phyloP scores from a whole-genome alignment of 257 asterid genomes.

The Primulina huaijiensis region DNA sequence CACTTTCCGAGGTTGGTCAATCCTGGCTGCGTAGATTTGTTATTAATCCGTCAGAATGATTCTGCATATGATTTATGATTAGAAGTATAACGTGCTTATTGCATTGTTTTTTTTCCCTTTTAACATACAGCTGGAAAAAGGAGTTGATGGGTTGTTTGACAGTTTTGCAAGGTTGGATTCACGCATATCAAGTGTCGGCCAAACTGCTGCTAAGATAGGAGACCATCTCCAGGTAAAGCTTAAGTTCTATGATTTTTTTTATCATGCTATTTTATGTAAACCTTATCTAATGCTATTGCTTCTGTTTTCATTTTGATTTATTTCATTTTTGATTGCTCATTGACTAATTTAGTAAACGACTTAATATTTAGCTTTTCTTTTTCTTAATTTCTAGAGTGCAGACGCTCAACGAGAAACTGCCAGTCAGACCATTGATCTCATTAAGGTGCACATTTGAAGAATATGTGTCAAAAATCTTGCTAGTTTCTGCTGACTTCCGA shows the following conservation, averaged over 20 bases:
- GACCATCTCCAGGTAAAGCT: slow-evolving; percentile 88
- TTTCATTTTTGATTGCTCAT: slow-evolving; percentile 16
- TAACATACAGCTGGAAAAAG: slow-evolving; percentile 84
- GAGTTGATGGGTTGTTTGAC: slow-evolving; percentile 94
- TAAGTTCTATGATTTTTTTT: not conserved
- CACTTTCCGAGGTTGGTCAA: slow-evolving; percentile 79
- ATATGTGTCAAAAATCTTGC: not conserved
- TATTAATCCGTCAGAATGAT: slow-evolving; percentile 5
- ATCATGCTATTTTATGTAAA: slow-evolving; percentile 6
- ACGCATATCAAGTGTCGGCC: slow-evolving; percentile 98
- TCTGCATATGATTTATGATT: slow-evolving; percentile 20
- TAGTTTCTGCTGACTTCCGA: slow-evolving; percentile 2
- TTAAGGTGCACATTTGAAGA: slow-evolving; percentile 54
- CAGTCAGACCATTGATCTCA: slow-evolving; percentile 93
- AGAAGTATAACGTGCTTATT: slow-evolving; percentile 14
- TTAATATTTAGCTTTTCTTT: slow-evolving; percentile 18
- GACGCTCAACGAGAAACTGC: slow-evolving; percentile 99
- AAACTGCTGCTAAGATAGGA: slow-evolving; percentile 99
- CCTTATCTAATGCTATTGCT: not conserved
- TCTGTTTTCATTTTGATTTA: slow-evolving; percentile 21
- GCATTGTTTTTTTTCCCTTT: slow-evolving; percentile 17
- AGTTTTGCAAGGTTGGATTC: slow-evolving; percentile 96
- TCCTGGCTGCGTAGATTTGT: not conserved
- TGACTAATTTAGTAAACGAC: slow-evolving; percentile 7
- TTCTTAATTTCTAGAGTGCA: slow-evolving; percentile 67